Evolutionary conservation across 2,329 filamentous ascomycete genomes (phyloP).

Genomic region (Aspergillus intermedius): DNA sequence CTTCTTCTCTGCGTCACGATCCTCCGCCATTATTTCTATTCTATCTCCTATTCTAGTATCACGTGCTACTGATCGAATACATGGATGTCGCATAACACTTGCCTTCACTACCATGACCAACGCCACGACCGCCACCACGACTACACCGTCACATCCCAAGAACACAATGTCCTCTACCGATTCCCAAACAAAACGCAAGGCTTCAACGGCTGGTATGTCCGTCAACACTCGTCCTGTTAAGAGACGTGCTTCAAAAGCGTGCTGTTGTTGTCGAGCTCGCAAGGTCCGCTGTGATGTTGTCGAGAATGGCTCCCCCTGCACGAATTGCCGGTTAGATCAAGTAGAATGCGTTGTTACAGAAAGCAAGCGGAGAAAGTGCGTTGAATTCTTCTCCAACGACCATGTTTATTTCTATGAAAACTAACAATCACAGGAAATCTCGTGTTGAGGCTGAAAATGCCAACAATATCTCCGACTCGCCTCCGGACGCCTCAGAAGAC

Average conservation of each 20-base stretch:
- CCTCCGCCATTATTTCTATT: background rate
- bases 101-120: background rate
- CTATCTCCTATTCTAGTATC: background rate
- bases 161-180: constrained; percentile 12
- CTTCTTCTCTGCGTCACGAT: background rate
- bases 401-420: background rate
- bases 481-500: constrained; percentile 31
- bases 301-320: constrained; percentile 75
- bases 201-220: constrained; percentile 50
- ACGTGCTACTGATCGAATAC: too few relatives aligned
- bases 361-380: constrained; percentile 65
- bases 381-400: constrained; percentile 6
- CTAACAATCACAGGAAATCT: constrained; percentile 28
- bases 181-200: constrained; percentile 49
- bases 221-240: constrained; percentile 58
- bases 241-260: constrained; percentile 82
- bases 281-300: constrained; percentile 94
- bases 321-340: constrained; percentile 64
- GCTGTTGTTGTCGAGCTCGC: constrained; percentile 77
- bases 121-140: constrained; percentile 8
- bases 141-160: too few relatives aligned
- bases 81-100: background rate
- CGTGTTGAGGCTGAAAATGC: constrained; percentile 33
- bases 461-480: constrained; percentile 27
- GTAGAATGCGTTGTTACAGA: constrained; percentile 59